A percentile compares a stretch with the other conserved stretches of the same genome.
Evolutionary conservation across 352 stramenopile genomes (phyloP).

Genomic region (Globisporangium abappressorium): DNA sequence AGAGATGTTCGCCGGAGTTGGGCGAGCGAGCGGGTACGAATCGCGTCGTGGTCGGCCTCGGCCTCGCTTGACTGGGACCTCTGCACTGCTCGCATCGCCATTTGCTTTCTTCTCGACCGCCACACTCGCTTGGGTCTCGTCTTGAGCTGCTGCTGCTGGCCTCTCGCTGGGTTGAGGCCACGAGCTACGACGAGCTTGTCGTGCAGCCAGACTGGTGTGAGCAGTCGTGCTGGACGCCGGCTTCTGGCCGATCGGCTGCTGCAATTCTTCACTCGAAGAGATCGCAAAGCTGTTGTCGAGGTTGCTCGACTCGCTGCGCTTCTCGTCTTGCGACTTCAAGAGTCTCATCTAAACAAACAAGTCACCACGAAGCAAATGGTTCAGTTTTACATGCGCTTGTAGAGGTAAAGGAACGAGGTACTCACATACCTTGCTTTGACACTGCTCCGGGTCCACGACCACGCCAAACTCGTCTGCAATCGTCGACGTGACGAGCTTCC

Average conservation of each 20-base stretch:
- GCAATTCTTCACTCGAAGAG: not conserved
- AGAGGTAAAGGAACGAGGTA: not conserved
- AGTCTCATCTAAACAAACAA: not conserved
- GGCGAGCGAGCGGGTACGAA: not conserved
- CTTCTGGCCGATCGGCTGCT: not conserved
- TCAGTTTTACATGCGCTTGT: not conserved
- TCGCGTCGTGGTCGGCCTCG: not conserved
- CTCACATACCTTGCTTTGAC: conserved; percentile 11
- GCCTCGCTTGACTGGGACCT: not conserved
- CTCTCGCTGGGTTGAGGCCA: not conserved
- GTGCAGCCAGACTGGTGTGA: not conserved
- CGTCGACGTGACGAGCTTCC: conserved; percentile 2
- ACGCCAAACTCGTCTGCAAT: conserved; percentile 7
- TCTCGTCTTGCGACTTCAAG: not conserved
- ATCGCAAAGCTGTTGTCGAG: not conserved
- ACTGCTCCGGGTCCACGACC: conserved; percentile 9
- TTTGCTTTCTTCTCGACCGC: not conserved
- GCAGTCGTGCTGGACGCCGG: not conserved
- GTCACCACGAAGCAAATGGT: not conserved
- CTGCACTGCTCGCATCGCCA: not conserved
- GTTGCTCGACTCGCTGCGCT: not conserved
- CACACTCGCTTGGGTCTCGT: not conserved
- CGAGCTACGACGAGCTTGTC: not conserved
- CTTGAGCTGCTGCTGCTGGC: not conserved
- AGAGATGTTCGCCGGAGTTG: not conserved